Conservation (phyloP, 2,329 filamentous ascomycete genomes). For the Monilinia polystroma region DNA sequence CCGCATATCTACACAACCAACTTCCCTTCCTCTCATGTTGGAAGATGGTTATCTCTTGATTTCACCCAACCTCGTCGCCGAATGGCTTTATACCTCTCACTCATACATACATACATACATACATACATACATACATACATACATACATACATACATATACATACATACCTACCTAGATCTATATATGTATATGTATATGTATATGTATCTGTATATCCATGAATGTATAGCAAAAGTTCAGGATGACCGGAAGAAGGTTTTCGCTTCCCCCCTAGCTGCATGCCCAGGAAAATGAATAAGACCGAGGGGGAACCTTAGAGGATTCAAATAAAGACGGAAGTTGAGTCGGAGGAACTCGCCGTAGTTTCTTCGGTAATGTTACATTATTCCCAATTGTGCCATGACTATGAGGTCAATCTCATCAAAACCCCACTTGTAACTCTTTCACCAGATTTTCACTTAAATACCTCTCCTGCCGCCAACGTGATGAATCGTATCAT, state of each 20-base stretch:
- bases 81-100: background rate
- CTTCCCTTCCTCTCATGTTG: background rate
- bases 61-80: background rate
- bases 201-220: no score
- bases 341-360: constrained; percentile 20
- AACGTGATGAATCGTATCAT: background rate
- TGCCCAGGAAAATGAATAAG: constrained; percentile 4
- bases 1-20: background rate
- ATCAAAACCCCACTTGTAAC: constrained; percentile 20
- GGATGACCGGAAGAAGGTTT: constrained; percentile 14
- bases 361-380: constrained; percentile 19
- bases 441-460: background rate
- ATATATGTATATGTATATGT: no score
- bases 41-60: background rate
- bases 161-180: no score
- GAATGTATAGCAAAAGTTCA: background rate
- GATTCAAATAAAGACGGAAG: constrained; percentile 6
- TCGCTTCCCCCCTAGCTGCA: constrained; percentile 15
- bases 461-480: background rate
- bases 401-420: constrained; percentile 19
- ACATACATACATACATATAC: no score
- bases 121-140: no score
- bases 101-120: no score
- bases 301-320: background rate
- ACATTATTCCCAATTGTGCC: background rate